A percentile compares a stretch with the other conserved stretches of the same genome.
Evolutionary conservation across 2,329 filamentous ascomycete genomes (phyloP).

Genomic region (Aspergillus cejpii): DNA sequence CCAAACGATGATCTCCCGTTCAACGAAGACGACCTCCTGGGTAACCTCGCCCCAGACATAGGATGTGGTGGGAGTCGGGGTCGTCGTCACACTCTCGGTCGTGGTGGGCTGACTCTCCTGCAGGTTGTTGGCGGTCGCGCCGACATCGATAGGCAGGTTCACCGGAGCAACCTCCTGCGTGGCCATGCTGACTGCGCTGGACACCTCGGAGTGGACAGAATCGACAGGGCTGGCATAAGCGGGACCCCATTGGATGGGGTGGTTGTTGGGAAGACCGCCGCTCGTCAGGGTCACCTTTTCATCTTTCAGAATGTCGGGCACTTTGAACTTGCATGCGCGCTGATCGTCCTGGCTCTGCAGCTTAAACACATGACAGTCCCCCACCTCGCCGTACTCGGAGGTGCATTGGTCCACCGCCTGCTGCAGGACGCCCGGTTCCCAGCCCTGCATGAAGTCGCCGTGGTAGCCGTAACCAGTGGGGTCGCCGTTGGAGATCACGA

Average conservation of each 20-base stretch:
- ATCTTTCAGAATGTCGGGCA: conserved; percentile 49
- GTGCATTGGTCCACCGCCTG: conserved; percentile 69
- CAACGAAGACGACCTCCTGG: conserved; percentile 26
- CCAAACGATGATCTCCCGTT: conserved; percentile 26
- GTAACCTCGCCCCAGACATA: conserved; percentile 20
- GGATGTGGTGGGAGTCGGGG: conserved; percentile 23
- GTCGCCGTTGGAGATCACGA: conserved; percentile 73
- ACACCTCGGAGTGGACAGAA: conserved; percentile 7
- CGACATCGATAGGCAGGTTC: conserved; percentile 6
- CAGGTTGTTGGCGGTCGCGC: conserved; percentile 6
- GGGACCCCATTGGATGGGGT: conserved; percentile 45
- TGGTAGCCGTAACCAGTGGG: conserved; percentile 67
- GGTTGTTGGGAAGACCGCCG: conserved; percentile 59
- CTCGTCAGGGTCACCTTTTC: conserved; percentile 57
- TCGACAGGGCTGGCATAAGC: conserved; percentile 30
- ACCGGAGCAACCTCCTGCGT: background rate
- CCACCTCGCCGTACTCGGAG: conserved; percentile 59
- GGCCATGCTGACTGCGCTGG: conserved; percentile 4
- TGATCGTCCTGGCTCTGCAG: conserved; percentile 55
- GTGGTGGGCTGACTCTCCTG: conserved; percentile 1
- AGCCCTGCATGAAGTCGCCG: conserved; percentile 74
- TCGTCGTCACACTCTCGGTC: conserved; percentile 4
- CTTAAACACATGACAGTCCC: conserved; percentile 69
- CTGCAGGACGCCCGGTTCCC: conserved; percentile 64
- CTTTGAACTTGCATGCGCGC: conserved; percentile 55